Evolutionary conservation across 305 asterid species (phyloP), one percentile per base, ranked within the genome.

Genomic region (Fraxinus sp.): DNA sequence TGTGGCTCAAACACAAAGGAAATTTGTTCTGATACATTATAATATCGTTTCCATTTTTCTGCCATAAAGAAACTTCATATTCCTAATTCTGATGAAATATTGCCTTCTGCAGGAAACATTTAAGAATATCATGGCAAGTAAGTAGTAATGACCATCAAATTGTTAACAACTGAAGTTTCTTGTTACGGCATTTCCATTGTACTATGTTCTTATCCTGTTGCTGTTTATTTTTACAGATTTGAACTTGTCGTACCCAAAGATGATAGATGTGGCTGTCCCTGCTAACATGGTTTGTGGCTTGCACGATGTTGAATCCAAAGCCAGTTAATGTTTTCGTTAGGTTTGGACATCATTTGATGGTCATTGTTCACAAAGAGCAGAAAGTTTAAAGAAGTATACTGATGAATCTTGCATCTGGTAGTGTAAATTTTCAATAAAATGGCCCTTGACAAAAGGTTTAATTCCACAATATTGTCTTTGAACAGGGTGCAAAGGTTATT

Each of bases 261-360:
- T 96, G 99, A 91, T 94, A 18, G 95, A 96, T 71, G 76, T 88
- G 18, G 98, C 98, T 8, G 98, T 94, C 80, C 98, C 99, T 36
- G 99, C 99, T 76, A 96, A 96, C 88, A 87, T 92, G 97, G 91
- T 91, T 68, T 96, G 99, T 73, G 99, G 99, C 5, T 81, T 91
- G 89, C 98, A 94, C 91, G 98, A 91, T 62, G 77, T 86, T 5
- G 90, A 92, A 81, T 79, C 86, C 49, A 88, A 88, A 88, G 86
- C 81, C 32, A 75, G 83, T 77, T 79, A 76, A 86, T 26, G 70
- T 32, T 72, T 49, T 79, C 7, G 37, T 66, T 52, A 18, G 5
- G 70, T 37, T 39, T 20, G 39, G 74, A 32, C 66, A 28, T 37
- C 59, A 7, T 9, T 52, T 16, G 6, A 7, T 0, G 11, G 7